Conservation (phyloP, 2,329 filamentous ascomycete genomes). For the Penicillium sp. region DNA sequence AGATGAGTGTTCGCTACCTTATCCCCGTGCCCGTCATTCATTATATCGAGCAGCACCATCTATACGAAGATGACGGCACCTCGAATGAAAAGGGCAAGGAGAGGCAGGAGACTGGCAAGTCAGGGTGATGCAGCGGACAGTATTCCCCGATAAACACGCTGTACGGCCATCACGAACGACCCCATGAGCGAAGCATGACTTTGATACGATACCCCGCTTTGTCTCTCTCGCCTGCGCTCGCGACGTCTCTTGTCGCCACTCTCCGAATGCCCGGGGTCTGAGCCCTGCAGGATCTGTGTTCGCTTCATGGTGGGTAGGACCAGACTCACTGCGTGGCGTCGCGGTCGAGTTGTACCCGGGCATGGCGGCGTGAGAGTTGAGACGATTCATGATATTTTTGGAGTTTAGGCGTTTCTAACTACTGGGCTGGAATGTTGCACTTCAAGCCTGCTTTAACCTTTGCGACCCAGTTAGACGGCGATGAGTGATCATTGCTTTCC, state of each 20-base stretch:
- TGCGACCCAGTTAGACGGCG: not conserved
- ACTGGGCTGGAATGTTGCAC: constrained; percentile 5
- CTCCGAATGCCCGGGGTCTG: not conserved
- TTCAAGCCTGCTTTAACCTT: not conserved
- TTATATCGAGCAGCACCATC: constrained; percentile 68
- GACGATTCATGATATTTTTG: constrained; percentile 21
- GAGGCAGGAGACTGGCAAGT: constrained; percentile 27
- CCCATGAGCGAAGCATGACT: constrained; percentile 16
- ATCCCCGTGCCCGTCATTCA: constrained; percentile 74
- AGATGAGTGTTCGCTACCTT: constrained; percentile 79
- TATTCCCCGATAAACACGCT: not conserved
- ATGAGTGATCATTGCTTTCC: not conserved
- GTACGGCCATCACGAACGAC: constrained; percentile 12
- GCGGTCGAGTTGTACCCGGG: not conserved
- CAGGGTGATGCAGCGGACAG: constrained; percentile 25
- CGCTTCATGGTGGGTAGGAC: not conserved
- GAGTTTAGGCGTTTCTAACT: constrained; percentile 11
- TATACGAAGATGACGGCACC: constrained; percentile 60
- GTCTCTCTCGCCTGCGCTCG: constrained; percentile 5
- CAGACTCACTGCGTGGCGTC: not conserved
- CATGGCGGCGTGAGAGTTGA: not conserved
- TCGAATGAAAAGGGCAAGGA: constrained; percentile 40
- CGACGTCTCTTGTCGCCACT: not conserved
- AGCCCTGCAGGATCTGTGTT: not conserved
- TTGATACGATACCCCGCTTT: constrained; percentile 27